phyloP scores from a whole-genome alignment of 345 rosid species.

The Linum trigynum region DNA sequence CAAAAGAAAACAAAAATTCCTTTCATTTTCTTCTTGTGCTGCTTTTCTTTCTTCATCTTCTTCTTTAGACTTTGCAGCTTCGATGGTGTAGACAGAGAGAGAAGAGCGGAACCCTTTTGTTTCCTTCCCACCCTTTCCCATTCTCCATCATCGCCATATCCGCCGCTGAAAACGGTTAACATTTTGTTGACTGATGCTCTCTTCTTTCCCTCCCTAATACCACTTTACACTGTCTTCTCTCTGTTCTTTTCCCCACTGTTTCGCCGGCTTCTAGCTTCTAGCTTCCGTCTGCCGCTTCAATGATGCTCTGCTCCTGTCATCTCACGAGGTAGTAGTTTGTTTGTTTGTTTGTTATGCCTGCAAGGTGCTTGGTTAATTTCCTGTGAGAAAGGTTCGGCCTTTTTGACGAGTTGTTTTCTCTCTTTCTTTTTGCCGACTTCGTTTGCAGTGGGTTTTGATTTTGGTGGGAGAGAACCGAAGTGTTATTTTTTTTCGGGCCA shows the following conservation, averaged over 20 bases:
- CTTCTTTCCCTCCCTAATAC: not conserved
- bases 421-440: not conserved
- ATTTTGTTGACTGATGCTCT: not conserved
- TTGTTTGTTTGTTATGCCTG: not conserved
- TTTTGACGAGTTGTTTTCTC: not conserved
- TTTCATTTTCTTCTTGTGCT: not conserved
- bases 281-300: conserved; percentile 9
- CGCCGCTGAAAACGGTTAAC: conserved; percentile 1
- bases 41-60: not conserved
- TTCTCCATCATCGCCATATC: conserved; percentile 16
- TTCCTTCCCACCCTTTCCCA: no score
- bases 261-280: conserved; percentile 1
- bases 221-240: not conserved
- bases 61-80: not conserved
- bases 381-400: not conserved
- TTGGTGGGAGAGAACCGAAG: conserved; percentile 10
- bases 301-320: not conserved
- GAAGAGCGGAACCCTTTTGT: not conserved
- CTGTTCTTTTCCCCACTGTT: not conserved
- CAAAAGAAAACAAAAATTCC: not conserved
- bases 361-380: no score
- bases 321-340: not conserved
- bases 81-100: not conserved
- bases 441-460: conserved; percentile 19
- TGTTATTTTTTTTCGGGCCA: conserved; percentile 12